These are phyloP conservation scores for Neonectria punicea DNA, from an alignment of 2,329 filamentous ascomycete genomes.

Conservation along the genomic window DNA sequence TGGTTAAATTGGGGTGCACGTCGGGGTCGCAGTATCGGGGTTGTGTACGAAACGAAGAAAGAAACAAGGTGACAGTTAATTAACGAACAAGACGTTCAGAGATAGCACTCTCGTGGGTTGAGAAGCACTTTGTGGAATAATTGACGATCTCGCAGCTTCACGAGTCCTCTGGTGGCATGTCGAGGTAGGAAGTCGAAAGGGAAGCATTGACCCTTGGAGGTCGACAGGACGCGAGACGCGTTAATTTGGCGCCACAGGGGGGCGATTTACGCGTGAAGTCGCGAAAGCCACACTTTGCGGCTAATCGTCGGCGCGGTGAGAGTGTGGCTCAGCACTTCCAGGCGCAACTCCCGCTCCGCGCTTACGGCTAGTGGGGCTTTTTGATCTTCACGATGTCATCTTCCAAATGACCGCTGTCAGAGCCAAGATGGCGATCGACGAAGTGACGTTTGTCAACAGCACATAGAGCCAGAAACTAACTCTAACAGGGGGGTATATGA, in stretches of 20 bases:
- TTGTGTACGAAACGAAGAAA: not conserved
- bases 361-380: constrained; percentile 33
- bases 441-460: constrained; percentile 34
- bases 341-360: constrained; percentile 19
- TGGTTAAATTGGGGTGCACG: not conserved
- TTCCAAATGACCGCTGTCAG: constrained; percentile 26
- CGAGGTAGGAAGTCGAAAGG: constrained; percentile 20
- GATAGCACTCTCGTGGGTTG: not conserved
- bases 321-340: constrained; percentile 30
- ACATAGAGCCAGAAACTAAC: constrained; percentile 7
- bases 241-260: constrained; percentile 45
- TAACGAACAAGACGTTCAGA: not conserved
- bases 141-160: constrained; percentile 16
- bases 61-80: not conserved
- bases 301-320: constrained; percentile 29
- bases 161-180: constrained; percentile 7
- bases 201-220: constrained; percentile 27
- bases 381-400: constrained; percentile 32
- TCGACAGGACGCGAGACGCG: constrained; percentile 46
- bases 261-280: constrained; percentile 35
- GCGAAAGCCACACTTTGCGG: constrained; percentile 22
- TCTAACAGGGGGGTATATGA: constrained; percentile 18
- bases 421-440: constrained; percentile 34
- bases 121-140: constrained; percentile 5
- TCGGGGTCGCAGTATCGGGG: not conserved